A percentile compares a stretch with the other conserved stretches of the same genome.
These are phyloP conservation scores for Coriolopsis trogii DNA, from an alignment of 1,284 basidiomycete genomes.

Conservation along the genomic window DNA sequence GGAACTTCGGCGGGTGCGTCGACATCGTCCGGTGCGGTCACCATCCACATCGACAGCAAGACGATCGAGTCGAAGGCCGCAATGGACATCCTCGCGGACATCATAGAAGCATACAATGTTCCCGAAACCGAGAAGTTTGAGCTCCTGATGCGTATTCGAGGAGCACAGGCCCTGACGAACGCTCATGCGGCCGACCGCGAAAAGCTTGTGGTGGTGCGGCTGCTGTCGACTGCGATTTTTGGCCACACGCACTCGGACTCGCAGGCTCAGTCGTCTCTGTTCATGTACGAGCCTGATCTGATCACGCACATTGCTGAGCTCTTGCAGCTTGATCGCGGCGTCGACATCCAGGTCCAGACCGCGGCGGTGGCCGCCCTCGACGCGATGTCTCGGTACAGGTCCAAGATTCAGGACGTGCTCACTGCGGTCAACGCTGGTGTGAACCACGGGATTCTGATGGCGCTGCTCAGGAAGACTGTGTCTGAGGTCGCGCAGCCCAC, in stretches of 20 bases:
- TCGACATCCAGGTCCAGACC: constrained; percentile 75
- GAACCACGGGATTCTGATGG: constrained; percentile 94
- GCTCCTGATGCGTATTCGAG: constrained; percentile 85
- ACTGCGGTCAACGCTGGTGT: constrained; percentile 94
- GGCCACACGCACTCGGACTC: constrained; percentile 83
- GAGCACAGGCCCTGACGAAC: constrained; percentile 68
- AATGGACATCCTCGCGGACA: constrained; percentile 78
- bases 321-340: constrained; percentile 74
- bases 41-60: constrained; percentile 65
- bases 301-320: constrained; percentile 89
- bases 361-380: constrained; percentile 90
- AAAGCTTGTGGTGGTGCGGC: constrained; percentile 81
- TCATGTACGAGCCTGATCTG: constrained; percentile 94
- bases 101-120: constrained; percentile 72
- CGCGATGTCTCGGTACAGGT: constrained; percentile 84
- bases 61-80: constrained; percentile 59
- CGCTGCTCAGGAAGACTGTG: constrained; percentile 80
- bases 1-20: constrained; percentile 27
- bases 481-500: constrained; percentile 67
- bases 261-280: constrained; percentile 80
- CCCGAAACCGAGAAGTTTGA: constrained; percentile 89
- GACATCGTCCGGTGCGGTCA: constrained; percentile 52
- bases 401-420: constrained; percentile 85
- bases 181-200: constrained; percentile 67
- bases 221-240: constrained; percentile 90